Evolutionary conservation across 495 filamentous ascomycete genomes (phyloP).

Genomic region (Penicillium fimorum): DNA sequence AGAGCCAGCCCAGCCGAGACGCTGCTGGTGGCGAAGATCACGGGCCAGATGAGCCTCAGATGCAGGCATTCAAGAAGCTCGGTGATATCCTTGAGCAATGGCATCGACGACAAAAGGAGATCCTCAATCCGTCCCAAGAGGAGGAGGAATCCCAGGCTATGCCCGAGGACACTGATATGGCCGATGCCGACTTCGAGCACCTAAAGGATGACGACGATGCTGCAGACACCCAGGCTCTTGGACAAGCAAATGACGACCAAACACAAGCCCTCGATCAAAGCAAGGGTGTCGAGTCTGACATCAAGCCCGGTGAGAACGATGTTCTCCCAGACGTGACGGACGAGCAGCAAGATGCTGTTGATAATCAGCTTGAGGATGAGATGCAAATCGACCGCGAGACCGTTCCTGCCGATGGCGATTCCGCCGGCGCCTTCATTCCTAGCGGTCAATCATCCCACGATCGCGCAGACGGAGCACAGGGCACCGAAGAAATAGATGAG

Average conservation of each 20-base stretch:
- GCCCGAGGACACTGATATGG: constrained; percentile 62
- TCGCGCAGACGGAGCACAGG: constrained; percentile 27
- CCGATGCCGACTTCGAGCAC: constrained; percentile 81
- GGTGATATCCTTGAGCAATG: constrained; percentile 92
- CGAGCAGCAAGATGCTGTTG: constrained; percentile 51
- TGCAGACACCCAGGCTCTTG: constrained; percentile 86
- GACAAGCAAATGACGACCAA: constrained; percentile 84
- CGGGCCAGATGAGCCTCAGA: constrained; percentile 52
- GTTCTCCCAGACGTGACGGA: constrained; percentile 59
- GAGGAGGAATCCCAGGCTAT: constrained; percentile 53
- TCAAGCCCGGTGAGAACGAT: constrained; percentile 52
- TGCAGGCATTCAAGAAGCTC: constrained; percentile 79
- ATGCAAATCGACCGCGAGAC: constrained; percentile 44
- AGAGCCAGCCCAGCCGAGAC: constrained; percentile 43
- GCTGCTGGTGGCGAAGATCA: constrained; percentile 42
- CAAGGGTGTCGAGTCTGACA: constrained; percentile 75
- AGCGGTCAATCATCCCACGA: constrained; percentile 36
- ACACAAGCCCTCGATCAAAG: constrained; percentile 76
- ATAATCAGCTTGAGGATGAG: constrained; percentile 49
- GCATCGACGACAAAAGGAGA: constrained; percentile 80
- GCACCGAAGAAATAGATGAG: constrained; percentile 52
- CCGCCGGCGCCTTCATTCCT: constrained; percentile 44
- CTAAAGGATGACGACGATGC: constrained; percentile 75
- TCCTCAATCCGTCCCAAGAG: constrained; percentile 65
- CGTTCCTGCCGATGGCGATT: constrained; percentile 40